Evolutionary conservation across 108 stramenopile species (phyloP).

Genomic region (Craspedostauros australis): DNA sequence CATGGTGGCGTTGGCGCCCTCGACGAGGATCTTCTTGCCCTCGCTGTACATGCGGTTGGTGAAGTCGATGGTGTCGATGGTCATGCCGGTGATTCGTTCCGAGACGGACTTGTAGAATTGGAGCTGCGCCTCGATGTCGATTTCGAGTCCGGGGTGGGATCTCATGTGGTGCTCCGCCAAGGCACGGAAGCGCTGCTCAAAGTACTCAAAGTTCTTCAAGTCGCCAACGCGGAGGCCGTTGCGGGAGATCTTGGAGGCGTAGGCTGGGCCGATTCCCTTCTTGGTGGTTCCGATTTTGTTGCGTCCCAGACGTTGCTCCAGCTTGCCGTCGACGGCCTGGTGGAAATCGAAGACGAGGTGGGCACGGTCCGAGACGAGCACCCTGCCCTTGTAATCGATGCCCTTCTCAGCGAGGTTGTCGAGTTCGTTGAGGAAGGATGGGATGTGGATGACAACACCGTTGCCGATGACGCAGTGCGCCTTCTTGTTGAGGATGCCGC

Average conservation of each 20-base stretch:
- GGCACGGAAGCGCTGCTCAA: conserved; percentile 84
- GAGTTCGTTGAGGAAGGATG: conserved; percentile 90
- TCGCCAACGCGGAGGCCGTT: conserved; percentile 98
- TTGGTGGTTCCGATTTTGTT: conserved; percentile 96
- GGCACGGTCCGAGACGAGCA: conserved; percentile 93
- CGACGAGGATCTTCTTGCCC: conserved; percentile 93
- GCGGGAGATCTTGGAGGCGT: conserved; percentile 94
- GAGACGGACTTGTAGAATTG: conserved; percentile 82
- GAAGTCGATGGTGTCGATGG: conserved; percentile 87
- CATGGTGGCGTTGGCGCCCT: conserved; percentile 99
- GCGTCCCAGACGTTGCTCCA: conserved; percentile 71
- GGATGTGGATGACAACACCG: conserved; percentile 95
- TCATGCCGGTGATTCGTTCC: conserved; percentile 63
- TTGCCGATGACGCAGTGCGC: conserved; percentile 94
- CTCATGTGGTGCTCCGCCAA: conserved; percentile 70
- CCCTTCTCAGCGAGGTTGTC: conserved; percentile 69
- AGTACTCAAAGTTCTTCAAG: conserved; percentile 73
- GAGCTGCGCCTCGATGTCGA: conserved; percentile 88
- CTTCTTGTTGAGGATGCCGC: conserved; percentile 88
- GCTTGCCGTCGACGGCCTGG: conserved; percentile 88
- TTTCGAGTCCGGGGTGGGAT: conserved; percentile 71
- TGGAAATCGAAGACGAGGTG: conserved; percentile 99
- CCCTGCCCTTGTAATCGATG: conserved; percentile 74
- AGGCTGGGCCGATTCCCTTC: conserved; percentile 98
- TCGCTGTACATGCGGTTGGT: conserved; percentile 75